Evolutionary conservation across 139 green algal species (phyloP), one percentile per base, ranked within the genome.

Genomic region (Chlamydomonas urium): DNA sequence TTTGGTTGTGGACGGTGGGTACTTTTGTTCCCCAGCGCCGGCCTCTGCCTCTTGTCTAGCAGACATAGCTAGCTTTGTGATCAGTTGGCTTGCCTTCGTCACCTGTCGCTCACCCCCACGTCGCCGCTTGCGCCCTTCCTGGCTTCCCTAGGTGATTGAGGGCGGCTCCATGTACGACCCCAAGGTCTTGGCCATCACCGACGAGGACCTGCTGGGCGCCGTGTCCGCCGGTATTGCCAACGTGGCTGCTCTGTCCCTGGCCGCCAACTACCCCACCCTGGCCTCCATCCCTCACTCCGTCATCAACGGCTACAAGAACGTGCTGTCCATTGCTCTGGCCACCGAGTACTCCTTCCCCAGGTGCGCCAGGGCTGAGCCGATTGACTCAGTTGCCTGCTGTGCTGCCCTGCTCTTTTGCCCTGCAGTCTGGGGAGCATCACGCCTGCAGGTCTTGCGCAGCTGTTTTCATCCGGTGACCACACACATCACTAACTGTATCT

Each of bases 221-320:
- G 89, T 96, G 31, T 60, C 56, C 21, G 76, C 81, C 1, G 93
- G 80, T 42, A 77, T 99, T 66, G 74, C 75, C 78, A 93, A 94
- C 69, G 75, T 99, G 45, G 90, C 95, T 4, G 90, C 95, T 2
- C 58, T 97, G 66, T 97, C 84, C 35, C 81, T 98, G 67, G 89
- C 82, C 29, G 73, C 89, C 28, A 72, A 86, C 79, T 97, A 95
- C 83, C 94, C 95, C 74, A 97, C 92, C 32, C 70, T 97, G 32
- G 88, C 90, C 65, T 90, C 92, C 59, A 83, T 96, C 50, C 94
- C 95, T 35, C 95, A 99, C 88, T 80, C 79, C 57, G 80, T 99
- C 69, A 85, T 99, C 88, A 96, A 99, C 78, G 88, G 80, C 71
- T 99, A 97, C 95, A 99, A 99, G 92, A 98, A 98, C 81, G 90